A percentile compares a stretch with the other conserved stretches of the same genome.
Conservation (phyloP, 257 asterid genomes). For the Solanum infundibuliforme region DNA sequence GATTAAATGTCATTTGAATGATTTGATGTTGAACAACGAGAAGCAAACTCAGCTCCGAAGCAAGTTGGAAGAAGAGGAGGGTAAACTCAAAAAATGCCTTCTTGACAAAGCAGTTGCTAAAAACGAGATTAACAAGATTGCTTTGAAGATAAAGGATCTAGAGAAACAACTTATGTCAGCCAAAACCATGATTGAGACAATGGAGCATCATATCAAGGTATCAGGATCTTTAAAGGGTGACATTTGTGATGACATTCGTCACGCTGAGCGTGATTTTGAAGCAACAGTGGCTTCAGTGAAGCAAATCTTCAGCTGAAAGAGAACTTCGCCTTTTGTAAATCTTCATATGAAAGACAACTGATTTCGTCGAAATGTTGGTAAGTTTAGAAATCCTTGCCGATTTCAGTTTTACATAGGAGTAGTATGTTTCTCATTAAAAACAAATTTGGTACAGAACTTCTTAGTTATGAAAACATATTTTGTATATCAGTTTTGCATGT, state of each 20-base stretch:
- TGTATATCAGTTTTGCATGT: neutral
- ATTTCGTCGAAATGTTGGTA: neutral
- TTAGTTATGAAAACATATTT: neutral
- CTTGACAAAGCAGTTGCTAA: neutral
- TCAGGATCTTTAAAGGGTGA: neutral
- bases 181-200: neutral
- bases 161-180: neutral
- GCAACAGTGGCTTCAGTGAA: neutral
- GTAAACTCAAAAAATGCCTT: neutral
- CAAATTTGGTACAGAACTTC: neutral
- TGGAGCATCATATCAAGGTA: neutral
- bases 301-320: neutral
- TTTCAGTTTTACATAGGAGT: neutral
- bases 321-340: neutral
- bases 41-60: neutral
- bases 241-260: neutral
- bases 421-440: neutral
- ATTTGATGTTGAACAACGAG: neutral
- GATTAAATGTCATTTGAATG: neutral
- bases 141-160: neutral
- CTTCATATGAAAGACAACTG: neutral
- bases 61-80: neutral
- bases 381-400: neutral
- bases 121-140: neutral
- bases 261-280: neutral